Base-by-base conservation (phyloP, 805 yeast genomes). In the Soucietia sequanensis region DNA sequence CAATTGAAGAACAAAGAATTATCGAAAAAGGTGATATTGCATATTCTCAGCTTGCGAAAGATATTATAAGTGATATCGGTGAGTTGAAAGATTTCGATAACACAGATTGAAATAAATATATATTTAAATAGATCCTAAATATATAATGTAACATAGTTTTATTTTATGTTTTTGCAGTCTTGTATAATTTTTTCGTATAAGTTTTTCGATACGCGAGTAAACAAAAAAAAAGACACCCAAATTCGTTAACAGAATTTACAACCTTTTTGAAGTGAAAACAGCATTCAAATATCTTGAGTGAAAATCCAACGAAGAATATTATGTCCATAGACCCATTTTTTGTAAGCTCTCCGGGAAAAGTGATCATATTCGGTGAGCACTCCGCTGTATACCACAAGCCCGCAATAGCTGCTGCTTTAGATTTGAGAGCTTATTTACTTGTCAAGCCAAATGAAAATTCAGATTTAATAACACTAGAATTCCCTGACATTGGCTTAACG, bases 291-390 rank as follows among this genome's bases (percentile, higher is more conserved):
- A n/a, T n/a, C n/a, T n/a, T n/a, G n/a, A n/a, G n/a, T n/a, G n/a
- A n/a, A n/a, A n/a, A n/a, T n/a, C n/a, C n/a, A n/a, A n/a, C n/a
- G n/a, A n/a, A n/a, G n/a, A n/a, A n/a, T n/a, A n/a, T n/a, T n/a
- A n/a, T n/a, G n/a, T 16, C 37, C 7, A 21, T 17, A n/a, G 3
- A 31, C 18, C 84, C 88, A 13, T 87, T 90, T 57, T 61, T 78
- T 33, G 86, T 88, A 2, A 85, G 96, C 35, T 93, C 99, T 1
- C 99, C 99, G 0, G 99, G 99, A 4, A 93, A 93, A 54, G 95
- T 89, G 29, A 93, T 93, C 48, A 71, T 93, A 23, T 93, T 90
- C 58, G 99, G 99, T 15, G 99, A 93, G 55, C 99, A 93, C 54
- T 85, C 97, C 6, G 98, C 95, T 2, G 99, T 93, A 0, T 86